phyloP scores from a whole-genome alignment of 805 yeast genomes.

The Wickerhamiella sorbophila region DNA sequence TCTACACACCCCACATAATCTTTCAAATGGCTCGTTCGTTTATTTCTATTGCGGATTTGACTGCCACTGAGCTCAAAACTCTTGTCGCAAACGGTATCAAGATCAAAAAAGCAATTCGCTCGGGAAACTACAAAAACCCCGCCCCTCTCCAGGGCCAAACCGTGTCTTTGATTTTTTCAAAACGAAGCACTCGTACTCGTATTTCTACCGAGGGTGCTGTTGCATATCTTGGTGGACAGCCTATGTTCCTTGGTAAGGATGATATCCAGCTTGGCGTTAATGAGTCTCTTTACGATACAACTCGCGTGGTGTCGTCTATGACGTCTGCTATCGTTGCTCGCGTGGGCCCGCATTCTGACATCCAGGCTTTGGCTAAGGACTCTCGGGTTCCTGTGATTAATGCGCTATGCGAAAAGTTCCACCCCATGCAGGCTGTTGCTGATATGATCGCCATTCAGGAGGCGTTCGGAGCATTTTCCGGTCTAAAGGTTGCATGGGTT shows the following conservation, averaged over 20 bases:
- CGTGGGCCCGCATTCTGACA: conserved; percentile 73
- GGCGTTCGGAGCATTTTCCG: conserved; percentile 21
- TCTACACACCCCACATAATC: background rate
- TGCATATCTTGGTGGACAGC: conserved; percentile 83
- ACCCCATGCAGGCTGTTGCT: conserved; percentile 91
- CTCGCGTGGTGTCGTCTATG: conserved; percentile 87
- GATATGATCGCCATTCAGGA: conserved; percentile 81
- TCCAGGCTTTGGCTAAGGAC: conserved; percentile 58
- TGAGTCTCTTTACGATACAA: conserved; percentile 78
- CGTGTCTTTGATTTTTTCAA: conserved; percentile 70
- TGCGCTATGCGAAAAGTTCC: conserved; percentile 82
- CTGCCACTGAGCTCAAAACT: conserved; percentile 52
- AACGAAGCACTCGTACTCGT: conserved; percentile 91
- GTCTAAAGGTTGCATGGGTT: conserved; percentile 79
- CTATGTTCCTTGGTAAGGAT: conserved; percentile 91
- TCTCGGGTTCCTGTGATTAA: conserved; percentile 86
- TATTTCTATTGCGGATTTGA: conserved; percentile 64
- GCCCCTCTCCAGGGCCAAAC: conserved; percentile 64
- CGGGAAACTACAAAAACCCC: conserved; percentile 37
- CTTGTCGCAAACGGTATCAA: conserved; percentile 60
- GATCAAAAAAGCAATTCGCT: conserved; percentile 35
- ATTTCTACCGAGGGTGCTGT: conserved; percentile 92
- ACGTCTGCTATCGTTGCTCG: conserved; percentile 95
- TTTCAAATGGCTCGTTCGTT: conserved; percentile 37
- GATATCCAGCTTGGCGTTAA: conserved; percentile 95